Evolutionary conservation across 306 rosid species (phyloP), one percentile per base, ranked within the genome.

Genomic region (Ormosia emarginata): DNA sequence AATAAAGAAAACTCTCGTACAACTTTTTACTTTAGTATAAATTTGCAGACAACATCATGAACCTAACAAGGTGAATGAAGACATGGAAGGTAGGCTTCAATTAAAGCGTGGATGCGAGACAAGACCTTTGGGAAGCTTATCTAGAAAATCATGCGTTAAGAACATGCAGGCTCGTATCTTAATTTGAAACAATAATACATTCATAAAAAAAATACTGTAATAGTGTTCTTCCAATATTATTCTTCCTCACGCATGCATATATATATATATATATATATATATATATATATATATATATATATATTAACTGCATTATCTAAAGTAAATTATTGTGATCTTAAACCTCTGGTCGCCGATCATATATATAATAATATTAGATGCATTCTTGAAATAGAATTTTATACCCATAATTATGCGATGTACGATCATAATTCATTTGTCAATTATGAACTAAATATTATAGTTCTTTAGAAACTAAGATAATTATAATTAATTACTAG

Each of bases 111-210:
- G 47, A 53, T 17, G 43, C 11, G 37, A 47, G 43, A 71, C 79
- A 79, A 78, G 40, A 70, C 64, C 77, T 70, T 33, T 59, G 17
- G 63, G 65, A 70, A 33, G 61, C 39, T 69, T 69, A 70, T 67
- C 77, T 32, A 57, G 14, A 79, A 79, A 44, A 14, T 59, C 53
- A 33, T 47, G 34, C 57, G 34, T 47, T 50, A 29, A 65, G 44
- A 50, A 50, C 50, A 62, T 24, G 47, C 2, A 43, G 8, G 36
- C 73, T 49, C 36, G 5, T 66, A 77, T 33, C 71, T 3, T 62
- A 30, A 18, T 9, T 15, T 63, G 13, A 6, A 63, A 56, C 29
- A 62, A 10, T 12, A 46, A 10, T 12, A 15, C 36, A 41, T n/a
- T 30, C 63, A 76, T 63, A 1, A 9, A 46, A 0, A 46, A 43